phyloP scores from a whole-genome alignment of 306 rosid species.

The Quercus parvula region DNA sequence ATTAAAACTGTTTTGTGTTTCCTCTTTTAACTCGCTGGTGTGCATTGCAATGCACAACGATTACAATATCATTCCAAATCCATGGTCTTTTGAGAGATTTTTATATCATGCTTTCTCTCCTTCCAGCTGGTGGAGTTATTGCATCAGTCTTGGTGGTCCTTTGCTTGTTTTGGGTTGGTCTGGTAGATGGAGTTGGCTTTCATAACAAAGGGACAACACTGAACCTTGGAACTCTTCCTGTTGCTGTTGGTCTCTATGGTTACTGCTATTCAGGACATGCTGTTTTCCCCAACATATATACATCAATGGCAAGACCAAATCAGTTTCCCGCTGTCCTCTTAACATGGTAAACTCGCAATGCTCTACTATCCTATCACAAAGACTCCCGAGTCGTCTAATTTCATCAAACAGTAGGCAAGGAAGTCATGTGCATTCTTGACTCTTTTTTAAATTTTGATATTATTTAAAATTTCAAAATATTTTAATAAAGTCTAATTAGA shows the following conservation, averaged over 20 bases:
- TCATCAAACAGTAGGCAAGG: not conserved
- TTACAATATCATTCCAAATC: conserved; percentile 4
- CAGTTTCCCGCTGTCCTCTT: conserved; percentile 75
- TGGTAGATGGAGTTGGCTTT: conserved; percentile 67
- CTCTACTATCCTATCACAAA: not conserved
- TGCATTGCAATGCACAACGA: not conserved
- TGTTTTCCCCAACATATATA: conserved; percentile 90
- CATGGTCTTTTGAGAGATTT: not conserved
- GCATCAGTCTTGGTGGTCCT: conserved; percentile 75
- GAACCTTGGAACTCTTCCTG: conserved; percentile 77
- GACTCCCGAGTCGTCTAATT: not conserved
- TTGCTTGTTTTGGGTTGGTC: conserved; percentile 79
- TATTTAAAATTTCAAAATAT: not conserved
- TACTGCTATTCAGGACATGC: conserved; percentile 99
- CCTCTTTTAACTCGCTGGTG: not conserved
- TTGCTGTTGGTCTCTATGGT: conserved; percentile 93
- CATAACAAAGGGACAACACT: conserved; percentile 64
- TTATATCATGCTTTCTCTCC: not conserved
- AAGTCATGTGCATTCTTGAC: conserved; percentile 3
- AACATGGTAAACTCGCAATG: conserved; percentile 52
- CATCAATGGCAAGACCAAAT: conserved; percentile 77
- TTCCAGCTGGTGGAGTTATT: conserved; percentile 85
- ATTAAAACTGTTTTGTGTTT: not conserved
- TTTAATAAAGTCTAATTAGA: not conserved
- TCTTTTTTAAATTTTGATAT: not conserved